phyloP scores from a whole-genome alignment of 495 filamentous ascomycete genomes.

The Lasiosphaeris hirsuta region DNA sequence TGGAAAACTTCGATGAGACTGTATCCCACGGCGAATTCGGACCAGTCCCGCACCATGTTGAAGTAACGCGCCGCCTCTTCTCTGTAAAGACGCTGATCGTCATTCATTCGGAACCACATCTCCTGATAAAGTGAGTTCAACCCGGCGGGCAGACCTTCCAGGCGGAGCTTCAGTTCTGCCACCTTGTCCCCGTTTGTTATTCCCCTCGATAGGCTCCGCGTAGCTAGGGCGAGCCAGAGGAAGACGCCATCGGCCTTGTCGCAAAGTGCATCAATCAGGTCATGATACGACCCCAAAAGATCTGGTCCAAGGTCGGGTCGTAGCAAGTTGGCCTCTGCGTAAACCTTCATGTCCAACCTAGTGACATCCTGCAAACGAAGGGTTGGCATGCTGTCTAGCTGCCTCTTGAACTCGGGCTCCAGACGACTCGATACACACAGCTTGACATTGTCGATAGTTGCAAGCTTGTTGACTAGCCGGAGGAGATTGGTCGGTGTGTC shows the following conservation, averaged over 20 bases:
- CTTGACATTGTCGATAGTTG: slow-evolving; percentile 9
- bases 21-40: background rate
- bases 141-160: slow-evolving; percentile 27
- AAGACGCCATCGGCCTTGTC: slow-evolving; percentile 37
- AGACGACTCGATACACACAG: slow-evolving; percentile 19
- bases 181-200: slow-evolving; percentile 29
- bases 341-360: slow-evolving; percentile 28
- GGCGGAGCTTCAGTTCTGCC: slow-evolving; percentile 19
- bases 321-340: slow-evolving; percentile 22
- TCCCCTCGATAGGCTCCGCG: slow-evolving; percentile 28
- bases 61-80: slow-evolving; percentile 16
- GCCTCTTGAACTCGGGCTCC: slow-evolving; percentile 9
- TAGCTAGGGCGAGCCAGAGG: slow-evolving; percentile 40
- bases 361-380: slow-evolving; percentile 34
- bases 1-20: slow-evolving; percentile 6
- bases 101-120: slow-evolving; percentile 21
- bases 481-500: slow-evolving; percentile 11
- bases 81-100: slow-evolving; percentile 9
- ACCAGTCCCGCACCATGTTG: slow-evolving; percentile 9
- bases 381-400: background rate
- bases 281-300: background rate
- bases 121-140: slow-evolving; percentile 27
- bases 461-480: background rate
- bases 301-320: background rate
- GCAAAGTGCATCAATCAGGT: slow-evolving; percentile 19